A percentile compares a stretch with the other conserved stretches of the same genome.
phyloP scores from a whole-genome alignment of 108 stramenopile species.

The Fragilaria crotonensis region DNA sequence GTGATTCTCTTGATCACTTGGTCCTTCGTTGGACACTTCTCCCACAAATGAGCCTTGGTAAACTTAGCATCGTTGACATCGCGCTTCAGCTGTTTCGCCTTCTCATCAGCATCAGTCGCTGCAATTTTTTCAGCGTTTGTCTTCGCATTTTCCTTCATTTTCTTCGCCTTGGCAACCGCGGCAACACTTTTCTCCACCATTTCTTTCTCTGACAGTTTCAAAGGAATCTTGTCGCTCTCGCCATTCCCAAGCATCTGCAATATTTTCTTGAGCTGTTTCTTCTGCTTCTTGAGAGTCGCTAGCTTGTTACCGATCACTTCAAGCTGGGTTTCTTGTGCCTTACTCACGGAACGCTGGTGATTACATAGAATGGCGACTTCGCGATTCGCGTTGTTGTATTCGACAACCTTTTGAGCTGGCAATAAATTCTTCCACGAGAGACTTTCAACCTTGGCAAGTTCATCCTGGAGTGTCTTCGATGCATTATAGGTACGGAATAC shows the following conservation, averaged over 20 bases:
- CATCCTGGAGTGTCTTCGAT: conserved; percentile 93
- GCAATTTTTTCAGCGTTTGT: conserved; percentile 92
- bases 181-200: conserved; percentile 49
- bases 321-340: conserved; percentile 84
- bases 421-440: conserved; percentile 59
- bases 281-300: conserved; percentile 82
- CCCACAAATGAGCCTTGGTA: conserved; percentile 87
- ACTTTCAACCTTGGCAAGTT: conserved; percentile 81
- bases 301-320: conserved; percentile 72
- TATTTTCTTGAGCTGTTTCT: conserved; percentile 76
- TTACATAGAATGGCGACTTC: conserved; percentile 99
- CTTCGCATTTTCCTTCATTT: conserved; percentile 87
- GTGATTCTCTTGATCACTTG: conserved; percentile 76
- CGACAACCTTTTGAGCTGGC: conserved; percentile 89
- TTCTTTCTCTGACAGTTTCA: conserved; percentile 59
- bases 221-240: conserved; percentile 59
- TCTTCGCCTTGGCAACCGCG: conserved; percentile 79
- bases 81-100: conserved; percentile 61
- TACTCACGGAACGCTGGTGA: conserved; percentile 97
- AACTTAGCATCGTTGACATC: conserved; percentile 62
- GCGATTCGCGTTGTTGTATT: conserved; percentile 99
- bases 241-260: conserved; percentile 50
- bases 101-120: conserved; percentile 83
- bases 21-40: conserved; percentile 72
- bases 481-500: conserved; percentile 99